Evolutionary conservation across 2,329 filamentous ascomycete species (phyloP).

Genomic region (Didymellaceae sp.): DNA sequence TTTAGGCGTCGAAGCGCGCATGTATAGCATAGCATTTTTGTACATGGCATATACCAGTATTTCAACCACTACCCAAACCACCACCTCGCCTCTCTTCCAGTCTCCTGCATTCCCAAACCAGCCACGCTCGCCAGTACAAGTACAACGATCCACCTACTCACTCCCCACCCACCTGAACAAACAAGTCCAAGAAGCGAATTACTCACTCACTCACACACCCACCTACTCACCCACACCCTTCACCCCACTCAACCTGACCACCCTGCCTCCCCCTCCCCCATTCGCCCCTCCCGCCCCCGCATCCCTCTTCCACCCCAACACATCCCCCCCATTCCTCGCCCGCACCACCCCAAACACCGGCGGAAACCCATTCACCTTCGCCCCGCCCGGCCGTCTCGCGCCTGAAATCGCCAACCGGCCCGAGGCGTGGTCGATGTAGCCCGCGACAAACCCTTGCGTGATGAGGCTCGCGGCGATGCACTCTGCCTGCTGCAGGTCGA

Average conservation of each 20-base stretch:
- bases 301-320: conserved; percentile 76
- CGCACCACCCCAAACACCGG: conserved; percentile 72
- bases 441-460: conserved; percentile 79
- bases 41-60: no score
- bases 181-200: no score
- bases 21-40: no score
- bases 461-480: conserved; percentile 77
- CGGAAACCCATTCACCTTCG: conserved; percentile 77
- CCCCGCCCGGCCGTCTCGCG: conserved; percentile 61
- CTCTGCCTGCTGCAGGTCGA: conserved; percentile 73
- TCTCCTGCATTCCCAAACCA: no score
- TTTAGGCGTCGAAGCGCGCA: no score
- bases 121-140: no score
- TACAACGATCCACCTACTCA: no score
- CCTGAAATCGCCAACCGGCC: conserved; percentile 83
- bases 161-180: no score
- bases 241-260: conserved; percentile 64
- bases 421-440: conserved; percentile 80
- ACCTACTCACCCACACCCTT: conserved; percentile 53
- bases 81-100: no score
- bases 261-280: conserved; percentile 46
- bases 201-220: no score
- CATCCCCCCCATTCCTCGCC: conserved; percentile 65
- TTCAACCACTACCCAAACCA: no score
- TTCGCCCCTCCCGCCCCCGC: no score